These are phyloP conservation scores for Zostera marina DNA, from an alignment of 116 monocot genomes.

Conservation along the genomic window DNA sequence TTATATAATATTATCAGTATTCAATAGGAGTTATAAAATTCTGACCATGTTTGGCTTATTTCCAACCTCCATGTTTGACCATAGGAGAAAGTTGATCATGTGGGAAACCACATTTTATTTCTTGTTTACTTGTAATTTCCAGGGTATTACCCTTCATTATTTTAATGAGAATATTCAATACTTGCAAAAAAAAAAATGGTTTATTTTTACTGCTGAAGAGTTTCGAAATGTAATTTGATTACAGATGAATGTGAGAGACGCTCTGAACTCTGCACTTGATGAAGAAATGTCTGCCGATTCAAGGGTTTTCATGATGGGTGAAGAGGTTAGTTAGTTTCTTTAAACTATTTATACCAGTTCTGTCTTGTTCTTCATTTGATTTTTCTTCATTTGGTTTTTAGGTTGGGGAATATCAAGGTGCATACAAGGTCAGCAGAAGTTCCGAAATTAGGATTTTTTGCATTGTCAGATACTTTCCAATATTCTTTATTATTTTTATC, in stretches of 20 bases:
- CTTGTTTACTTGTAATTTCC: too few species aligned
- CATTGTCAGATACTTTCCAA: not conserved
- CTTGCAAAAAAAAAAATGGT: too few species aligned
- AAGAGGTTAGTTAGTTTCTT: slow-evolving; percentile 52
- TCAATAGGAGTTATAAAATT: too few species aligned
- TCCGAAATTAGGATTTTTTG: not conserved
- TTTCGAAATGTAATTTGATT: not conserved
- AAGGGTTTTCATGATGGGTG: slow-evolving; percentile 85
- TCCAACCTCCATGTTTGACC: too few species aligned
- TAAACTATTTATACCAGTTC: not conserved
- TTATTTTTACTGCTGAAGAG: too few species aligned
- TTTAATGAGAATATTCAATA: too few species aligned
- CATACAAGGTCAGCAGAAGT: slow-evolving; percentile 58
- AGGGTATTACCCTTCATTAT: too few species aligned
- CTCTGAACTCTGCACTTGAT: slow-evolving; percentile 82
- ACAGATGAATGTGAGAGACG: slow-evolving; percentile 86
- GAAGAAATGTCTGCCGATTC: slow-evolving; percentile 97
- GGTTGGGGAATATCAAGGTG: slow-evolving; percentile 98
- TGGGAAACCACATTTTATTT: too few species aligned
- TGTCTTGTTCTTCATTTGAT: not conserved
- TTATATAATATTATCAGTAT: too few species aligned
- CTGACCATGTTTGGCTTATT: too few species aligned
- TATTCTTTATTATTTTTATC: not conserved
- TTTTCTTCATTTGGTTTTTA: slow-evolving; percentile 11
- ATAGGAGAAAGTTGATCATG: too few species aligned